Evolutionary conservation across 345 rosid species (phyloP), one percentile per base, ranked within the genome.

Genomic region (Pugionium dolabratum): DNA sequence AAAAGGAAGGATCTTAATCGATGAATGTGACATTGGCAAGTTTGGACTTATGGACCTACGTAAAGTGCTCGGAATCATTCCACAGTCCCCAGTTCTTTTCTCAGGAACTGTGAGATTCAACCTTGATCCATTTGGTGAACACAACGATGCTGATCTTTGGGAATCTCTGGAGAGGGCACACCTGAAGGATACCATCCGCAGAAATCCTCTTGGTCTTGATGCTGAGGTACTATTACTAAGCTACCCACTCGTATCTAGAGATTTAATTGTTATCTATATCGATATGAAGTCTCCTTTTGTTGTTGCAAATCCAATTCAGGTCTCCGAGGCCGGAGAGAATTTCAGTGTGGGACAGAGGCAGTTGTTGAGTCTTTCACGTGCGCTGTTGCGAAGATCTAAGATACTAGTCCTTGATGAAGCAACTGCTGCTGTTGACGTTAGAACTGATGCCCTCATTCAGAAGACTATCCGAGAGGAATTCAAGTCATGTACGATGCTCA

Each of bases 281-380:
- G 6, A 35, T 44, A n/a, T 9, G 28, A 35, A 42, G 51, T 49
- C 30, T 59, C 52, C 7, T 44, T 18, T 7, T 62, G 69, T 37
- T 67, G 62, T 61, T 44, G 25, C 28, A 10, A 55, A 18, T 56
- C 41, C 6, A 2, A 0, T 75, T 64, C 84, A 88, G 75, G 97
- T 90, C 30, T 83, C 90, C 0, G 91, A 90, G 78, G 92, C 89
- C 52, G 97, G 97, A 56, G 91, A 85, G 75, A 93, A 90, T 75
- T 93, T 89, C 91, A 90, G 97, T 47, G 85, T 90, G 32, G 98
- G 97, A 48, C 98, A 92, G 75, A 86, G 98, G 69, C 98, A 92
- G 66, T 88, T 92, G 42, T 79, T 86, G 53, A 89, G 98, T 75
- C 82, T 92, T 11, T 89, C 88, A 2, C 81, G 98, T 71, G 93